These are phyloP conservation scores for Kwoniella europaea DNA, from an alignment of 768 basidiomycete species.

Conservation along the genomic window DNA sequence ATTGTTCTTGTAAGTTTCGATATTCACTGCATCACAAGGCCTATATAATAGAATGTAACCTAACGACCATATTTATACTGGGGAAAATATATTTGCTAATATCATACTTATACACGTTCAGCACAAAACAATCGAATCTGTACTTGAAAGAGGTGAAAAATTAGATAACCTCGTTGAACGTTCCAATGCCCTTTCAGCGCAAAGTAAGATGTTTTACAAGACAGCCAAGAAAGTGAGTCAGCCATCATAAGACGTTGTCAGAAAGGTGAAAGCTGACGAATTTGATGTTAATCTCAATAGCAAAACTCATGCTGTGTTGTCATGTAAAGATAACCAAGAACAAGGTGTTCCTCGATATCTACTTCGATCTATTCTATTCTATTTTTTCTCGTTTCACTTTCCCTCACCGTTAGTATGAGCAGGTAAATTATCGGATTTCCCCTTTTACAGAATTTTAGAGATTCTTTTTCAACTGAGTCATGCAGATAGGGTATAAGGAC, in stretches of 20 bases:
- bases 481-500: neutral
- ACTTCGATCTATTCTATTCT: neutral
- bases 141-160: slow-evolving; percentile 93
- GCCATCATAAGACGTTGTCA: neutral
- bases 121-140: slow-evolving; percentile 99
- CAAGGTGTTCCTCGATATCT: no score
- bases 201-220: slow-evolving; percentile 99
- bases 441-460: neutral
- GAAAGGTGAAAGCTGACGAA: neutral
- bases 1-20: slow-evolving; percentile 75
- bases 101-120: slow-evolving; percentile 54
- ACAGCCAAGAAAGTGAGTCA: slow-evolving; percentile 91
- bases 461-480: neutral
- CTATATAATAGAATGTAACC: no score
- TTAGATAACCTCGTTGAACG: slow-evolving; percentile 93
- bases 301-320: slow-evolving; percentile 95
- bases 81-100: no score
- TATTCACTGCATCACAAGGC: no score
- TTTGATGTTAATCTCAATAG: slow-evolving; percentile 59
- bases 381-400: neutral
- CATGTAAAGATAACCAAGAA: slow-evolving; percentile 48
- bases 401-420: neutral
- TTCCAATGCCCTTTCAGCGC: slow-evolving; percentile 81
- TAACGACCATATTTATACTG: no score
- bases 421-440: neutral